Conservation (phyloP, 495 filamentous ascomycete species). For the Hyaloscypha bicolor region DNA sequence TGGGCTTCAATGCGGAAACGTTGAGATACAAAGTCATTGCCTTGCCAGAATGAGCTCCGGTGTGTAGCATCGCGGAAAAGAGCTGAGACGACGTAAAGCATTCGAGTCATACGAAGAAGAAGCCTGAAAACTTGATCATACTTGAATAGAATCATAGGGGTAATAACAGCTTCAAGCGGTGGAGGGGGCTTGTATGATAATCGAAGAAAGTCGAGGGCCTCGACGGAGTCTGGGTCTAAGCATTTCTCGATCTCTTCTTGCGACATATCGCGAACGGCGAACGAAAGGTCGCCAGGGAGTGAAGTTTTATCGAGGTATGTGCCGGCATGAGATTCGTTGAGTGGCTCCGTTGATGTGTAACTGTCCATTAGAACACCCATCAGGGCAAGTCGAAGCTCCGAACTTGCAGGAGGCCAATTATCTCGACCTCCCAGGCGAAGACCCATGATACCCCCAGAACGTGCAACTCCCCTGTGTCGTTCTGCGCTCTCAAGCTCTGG, state of each 20-base stretch:
- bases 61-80: constrained; percentile 63
- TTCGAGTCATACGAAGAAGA: constrained; percentile 73
- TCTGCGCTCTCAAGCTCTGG: constrained; percentile 82
- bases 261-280: constrained; percentile 80
- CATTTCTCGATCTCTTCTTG: constrained; percentile 74
- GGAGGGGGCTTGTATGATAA: constrained; percentile 81
- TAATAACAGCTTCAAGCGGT: constrained; percentile 73
- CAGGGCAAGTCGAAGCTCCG: constrained; percentile 83
- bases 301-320: constrained; percentile 38
- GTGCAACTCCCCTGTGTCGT: constrained; percentile 64
- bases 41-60: constrained; percentile 37
- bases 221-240: constrained; percentile 75
- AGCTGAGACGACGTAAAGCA: constrained; percentile 76
- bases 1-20: constrained; percentile 75
- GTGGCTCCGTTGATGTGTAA: constrained; percentile 44
- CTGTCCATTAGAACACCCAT: constrained; percentile 85
- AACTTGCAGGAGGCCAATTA: constrained; percentile 91
- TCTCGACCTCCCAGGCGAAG: constrained; percentile 74
- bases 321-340: constrained; percentile 26
- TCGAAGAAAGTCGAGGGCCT: constrained; percentile 88
- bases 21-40: constrained; percentile 39
- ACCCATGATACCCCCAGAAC: constrained; percentile 74
- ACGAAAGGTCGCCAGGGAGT: constrained; percentile 81
- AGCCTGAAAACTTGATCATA: constrained; percentile 85
- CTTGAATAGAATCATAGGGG: constrained; percentile 63